phyloP scores from a whole-genome alignment of 2,329 filamentous ascomycete species.

The Talaromyces pinophilus region DNA sequence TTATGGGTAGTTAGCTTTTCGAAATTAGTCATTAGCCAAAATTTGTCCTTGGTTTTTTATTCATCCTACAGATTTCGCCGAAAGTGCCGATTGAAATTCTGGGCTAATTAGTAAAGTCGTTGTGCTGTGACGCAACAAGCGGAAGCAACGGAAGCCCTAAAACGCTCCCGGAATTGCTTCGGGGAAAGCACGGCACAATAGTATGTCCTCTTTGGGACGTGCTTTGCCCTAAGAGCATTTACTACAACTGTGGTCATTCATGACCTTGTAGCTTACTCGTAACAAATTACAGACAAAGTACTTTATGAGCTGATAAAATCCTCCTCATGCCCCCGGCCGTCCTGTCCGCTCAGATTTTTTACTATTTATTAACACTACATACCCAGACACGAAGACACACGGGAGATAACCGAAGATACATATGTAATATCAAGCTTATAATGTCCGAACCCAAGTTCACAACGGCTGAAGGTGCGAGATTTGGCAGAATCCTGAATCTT shows the following conservation, averaged over 20 bases:
- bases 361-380: neutral
- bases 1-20: neutral
- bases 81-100: neutral
- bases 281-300: no score
- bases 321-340: neutral
- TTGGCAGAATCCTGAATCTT: neutral
- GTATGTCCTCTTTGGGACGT: neutral
- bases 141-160: neutral
- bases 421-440: neutral
- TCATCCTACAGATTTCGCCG: neutral
- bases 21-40: neutral
- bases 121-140: neutral
- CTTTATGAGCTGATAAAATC: neutral
- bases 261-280: neutral
- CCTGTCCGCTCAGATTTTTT: neutral
- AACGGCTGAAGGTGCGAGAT: constrained; percentile 8
- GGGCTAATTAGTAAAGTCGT: neutral
- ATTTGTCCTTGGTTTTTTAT: neutral
- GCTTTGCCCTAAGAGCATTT: neutral
- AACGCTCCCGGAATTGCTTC: neutral
- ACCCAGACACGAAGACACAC: neutral
- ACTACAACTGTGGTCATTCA: neutral
- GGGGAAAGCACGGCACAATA: neutral
- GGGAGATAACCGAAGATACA: neutral
- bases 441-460: constrained; percentile 6